Evolutionary conservation across 2,329 filamentous ascomycete species (phyloP), one percentile per base, ranked within the genome.

Genomic region (Dactylellina cionopaga): DNA sequence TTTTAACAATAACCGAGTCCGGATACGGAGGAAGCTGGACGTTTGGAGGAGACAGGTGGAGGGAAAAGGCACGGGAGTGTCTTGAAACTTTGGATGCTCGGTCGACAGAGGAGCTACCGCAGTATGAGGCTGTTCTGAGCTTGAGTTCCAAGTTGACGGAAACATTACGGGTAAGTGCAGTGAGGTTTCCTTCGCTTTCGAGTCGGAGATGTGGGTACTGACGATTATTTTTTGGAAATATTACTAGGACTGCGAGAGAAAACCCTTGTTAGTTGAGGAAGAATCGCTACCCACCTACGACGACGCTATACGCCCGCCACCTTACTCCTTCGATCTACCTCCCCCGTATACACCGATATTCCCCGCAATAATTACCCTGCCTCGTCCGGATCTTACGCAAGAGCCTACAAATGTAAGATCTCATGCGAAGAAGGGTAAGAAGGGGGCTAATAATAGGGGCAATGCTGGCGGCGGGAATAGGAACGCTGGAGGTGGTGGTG

Each of bases 381-480:
- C 19, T 17, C 51, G 44, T 13, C 68, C 52, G n/a, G 52, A 72
- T 35, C 29, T 58, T 7, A 65, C 44, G 1, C 59, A 72, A 19
- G 59, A 72, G 11, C 68, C 68, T n/a, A 55, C 44, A 44, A 72
- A 72, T 46, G 15, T 72, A 7, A 35, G 68, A 10, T 72, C 68
- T 3, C 52, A 65, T 15, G 68, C 68, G 17, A 72, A 72, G 46
- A 72, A 70, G 41, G 37, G 31, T 31, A 71, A 65, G 19, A 39
- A 29, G 9, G 29, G 27, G 5, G 17, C 33, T 47, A 59, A 49
- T 22, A 62, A 51, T 11, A 70, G 35, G 2, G 24, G 35, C n/a
- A 59, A 54, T 44, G 10, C 15, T 2, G 39, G 39, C 31, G 25
- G 37, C 9, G 22, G 17, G 6, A 65, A 64, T 9, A 44, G 37